Evolutionary conservation across 1,284 basidiomycete species (phyloP), one percentile per base, ranked within the genome.

Genomic region (Naganishia cerealis): DNA sequence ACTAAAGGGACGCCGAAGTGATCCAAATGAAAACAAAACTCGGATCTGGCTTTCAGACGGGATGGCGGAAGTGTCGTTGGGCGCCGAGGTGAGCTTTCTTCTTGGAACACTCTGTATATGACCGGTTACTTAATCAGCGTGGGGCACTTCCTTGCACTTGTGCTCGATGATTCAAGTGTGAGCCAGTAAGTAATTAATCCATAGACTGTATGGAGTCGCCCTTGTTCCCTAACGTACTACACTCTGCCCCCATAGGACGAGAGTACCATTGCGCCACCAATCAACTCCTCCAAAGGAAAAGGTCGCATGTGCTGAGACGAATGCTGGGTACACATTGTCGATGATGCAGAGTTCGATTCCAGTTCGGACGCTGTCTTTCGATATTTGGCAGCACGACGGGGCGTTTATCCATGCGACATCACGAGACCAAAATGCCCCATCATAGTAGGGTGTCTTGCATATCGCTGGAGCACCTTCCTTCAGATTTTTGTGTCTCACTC

Each of bases 11-110:
- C 10, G 62, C 16, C 52, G 56, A 58, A 53, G 66, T 33, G 53
- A 61, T 33, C 57, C 69, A 16, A 26, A 63, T 18, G 61, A 65
- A 16, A 57, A 52, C 38, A 58, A 53, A 40, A 59, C 66, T 9
- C 50, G 69, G 42, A 59, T 70, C 16, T 70, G 69, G 69, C 53
- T 70, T 29, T 38, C 65, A 9, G 55, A 68, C 24, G 67, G 65
- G 18, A 40, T 36, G 46, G 70, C 67, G 15, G 67, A 68, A 42
- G 46, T 71, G 9, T 65, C 61, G 15, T 48, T 68, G 38, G 63
- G 65, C 15, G 54, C 65, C 10, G 65, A 69, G 62, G 67, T 68
- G 67, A 48, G 57, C 54, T 8, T 10, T n/a, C 15, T 24, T 2
- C 26, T 3, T 33, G 29, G 29, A 33, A 33, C 29, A 33, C 29